Evolutionary conservation across 1,139 yeast species (phyloP), one percentile per base, ranked within the genome.

Genomic region (Arxiozyma telluris): DNA sequence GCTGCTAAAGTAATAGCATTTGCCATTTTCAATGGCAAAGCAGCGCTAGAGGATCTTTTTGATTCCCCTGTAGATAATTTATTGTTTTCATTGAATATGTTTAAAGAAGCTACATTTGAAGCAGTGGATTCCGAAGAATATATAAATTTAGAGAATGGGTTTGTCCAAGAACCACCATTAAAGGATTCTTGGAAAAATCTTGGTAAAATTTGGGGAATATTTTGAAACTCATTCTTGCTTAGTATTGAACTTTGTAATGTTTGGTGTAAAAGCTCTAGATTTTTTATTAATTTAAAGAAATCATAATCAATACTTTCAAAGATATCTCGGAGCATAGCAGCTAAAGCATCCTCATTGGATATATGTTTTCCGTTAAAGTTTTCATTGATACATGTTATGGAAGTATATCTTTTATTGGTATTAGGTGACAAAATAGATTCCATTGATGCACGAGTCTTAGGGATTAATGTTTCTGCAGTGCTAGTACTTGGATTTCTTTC

Each of bases 131-230:
- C 52, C 18, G 46, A 45, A 0, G 56, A 49, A 39, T 54, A 51
- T 34, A 57, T 55, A 43, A 80, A 81, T 25, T 54, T 42, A 15
- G 60, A 49, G 60, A 83, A 82, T 38, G 87, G 87, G 61, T 83
- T 84, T 51, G 81, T 77, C 84, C 88, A 84, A 60, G 83, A 82
- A 9, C 89, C 90, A 11, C 89, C 91, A 61, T 82, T 82, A 64
- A 82, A 84, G 55, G 79, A 83, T 49, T 81, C 80, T 41, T 76
- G 73, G 9, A 84, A 67, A 61, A 84, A 82, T 55, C 93, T 72
- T n/a, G 91, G 87, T 59, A 82, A 79, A 1, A 81, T 71, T 64
- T 83, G 84, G 0, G 91, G 91, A 30, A 84, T 63, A 49, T 76
- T 71, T 8, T 46, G 51, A 15, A 51, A 51, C 15, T 68, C 62